Evolutionary conservation across 306 rosid species (phyloP).

Genomic region (Styphnolobium japonicum): DNA sequence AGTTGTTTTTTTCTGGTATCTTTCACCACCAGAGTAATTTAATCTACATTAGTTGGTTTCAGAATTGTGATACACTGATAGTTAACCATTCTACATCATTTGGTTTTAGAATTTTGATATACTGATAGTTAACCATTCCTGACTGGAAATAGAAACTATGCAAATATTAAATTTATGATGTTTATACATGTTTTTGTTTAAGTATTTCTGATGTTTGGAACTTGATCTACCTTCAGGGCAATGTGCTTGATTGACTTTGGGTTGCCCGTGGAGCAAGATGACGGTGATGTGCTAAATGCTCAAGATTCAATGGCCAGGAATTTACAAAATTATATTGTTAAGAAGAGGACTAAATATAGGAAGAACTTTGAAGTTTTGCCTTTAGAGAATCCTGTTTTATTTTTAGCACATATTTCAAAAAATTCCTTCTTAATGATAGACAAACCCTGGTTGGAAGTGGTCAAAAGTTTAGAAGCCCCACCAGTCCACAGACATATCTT

Average conservation of each 20-base stretch:
- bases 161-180: background rate
- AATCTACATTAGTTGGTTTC: background rate
- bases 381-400: slow-evolving; percentile 68
- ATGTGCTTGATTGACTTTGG: slow-evolving; percentile 93
- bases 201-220: slow-evolving; percentile 26
- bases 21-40: background rate
- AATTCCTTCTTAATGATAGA: slow-evolving; percentile 68
- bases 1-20: background rate
- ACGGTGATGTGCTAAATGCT: slow-evolving; percentile 39
- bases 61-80: background rate
- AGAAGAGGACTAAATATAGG: slow-evolving; percentile 56
- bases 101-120: background rate
- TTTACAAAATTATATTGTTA: slow-evolving; percentile 41
- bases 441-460: slow-evolving; percentile 92
- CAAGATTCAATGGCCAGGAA: slow-evolving; percentile 50
- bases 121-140: background rate
- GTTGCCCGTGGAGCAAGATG: slow-evolving; percentile 76
- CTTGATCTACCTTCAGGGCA: slow-evolving; percentile 58
- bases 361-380: slow-evolving; percentile 66
- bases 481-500: slow-evolving; percentile 92
- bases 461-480: slow-evolving; percentile 61
- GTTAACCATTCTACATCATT: background rate
- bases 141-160: background rate
- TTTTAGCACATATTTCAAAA: slow-evolving; percentile 67
- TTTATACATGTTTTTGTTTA: background rate